Evolutionary conservation across 768 basidiomycete genomes (phyloP), one percentile per base, ranked within the genome.

Genomic region (Crucibulum laeve): DNA sequence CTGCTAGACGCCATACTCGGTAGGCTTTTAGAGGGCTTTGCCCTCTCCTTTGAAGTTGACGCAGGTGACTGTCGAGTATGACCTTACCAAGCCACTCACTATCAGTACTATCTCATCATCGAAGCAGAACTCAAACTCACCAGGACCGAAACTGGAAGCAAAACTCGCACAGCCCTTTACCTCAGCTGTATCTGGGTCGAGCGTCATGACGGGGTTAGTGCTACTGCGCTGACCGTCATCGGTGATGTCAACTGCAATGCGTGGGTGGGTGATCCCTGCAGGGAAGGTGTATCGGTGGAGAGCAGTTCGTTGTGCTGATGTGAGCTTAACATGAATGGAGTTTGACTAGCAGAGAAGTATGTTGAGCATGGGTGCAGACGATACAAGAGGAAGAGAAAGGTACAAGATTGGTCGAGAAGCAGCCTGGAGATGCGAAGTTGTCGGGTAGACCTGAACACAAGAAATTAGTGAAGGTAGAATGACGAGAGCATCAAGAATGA

Each of bases 381-480:
- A 25, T 15, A 38, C 15, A 43, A 22, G 34, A 18, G 10, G 7
- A 25, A 3, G 28, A 17, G 24, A 10, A 25, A 54, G 65, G 13
- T 45, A 78, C 79, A 23, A 83, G 61, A 50, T 81, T 81, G 1
- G 77, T 74, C 0, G 80, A 70, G 53, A 84, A 84, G 54, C 82
- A 84, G 38, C 82, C 82, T 0, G 82, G 82, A 13, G 78, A 76
- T 4, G 80, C 79, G 45, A 67, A 70, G 50, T 84, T 80, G 46
- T 82, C 80, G 4, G 79, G 74, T 24, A 67, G 64, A 10, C 79
- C 79, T 81, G n/a, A n/a, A n/a, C n/a, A 25, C 7, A 7, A 6
- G 2, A 22, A 17, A 23, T 18, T 22, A 3, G 45, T 36, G 28
- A 39, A 30, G 8, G 11, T 15, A 22, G 23, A 26, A 3, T 10